Base-by-base conservation (phyloP, 192 early-diverging fungal genomes). In the Rhizophagus prolifer region DNA sequence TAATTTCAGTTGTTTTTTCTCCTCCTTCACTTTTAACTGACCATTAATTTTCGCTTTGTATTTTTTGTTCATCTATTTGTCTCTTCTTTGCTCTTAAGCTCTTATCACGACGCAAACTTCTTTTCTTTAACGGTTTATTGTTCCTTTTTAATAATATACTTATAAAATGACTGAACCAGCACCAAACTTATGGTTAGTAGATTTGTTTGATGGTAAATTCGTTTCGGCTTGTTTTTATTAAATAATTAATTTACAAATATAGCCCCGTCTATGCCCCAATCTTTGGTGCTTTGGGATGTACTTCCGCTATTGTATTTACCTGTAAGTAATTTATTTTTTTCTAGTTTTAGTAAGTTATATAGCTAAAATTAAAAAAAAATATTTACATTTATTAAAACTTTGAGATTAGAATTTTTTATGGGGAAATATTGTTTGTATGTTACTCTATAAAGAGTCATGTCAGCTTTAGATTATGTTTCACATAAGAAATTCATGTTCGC, bases 281-380 rank as follows among this genome's bases (percentile, higher is more conserved):
- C 90, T 96, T 99, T 84, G 95, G 96, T 78, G 90, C 94, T 62
- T 92, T 95, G 58, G 97, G 97, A 54, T 95, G 94, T 81, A 93
- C 92, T 30, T 88, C 90, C 50, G 95, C 97, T 67, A 95, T 96
- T 79, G 94, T 97, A 64, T 95, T 97, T 80, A 90, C 92, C 80
- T 90, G 89, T 92, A 90, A 91, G 90, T 91, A 26, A 79, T 1
- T 76, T 50, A 12, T 0, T 74, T 70, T 70, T 5, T 16, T 67
- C 19, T 28, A 9, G 1, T 34, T 31, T n/a, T 9, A 47, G 23
- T 64, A 25, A 34, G 0, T 46, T 14, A 2, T 26, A 13, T 41
- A 30, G 6, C 10, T 5, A 44, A 71, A n/a, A 31, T 31, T 34
- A 21, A 44, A 69, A 10, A 41, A n/a, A 30, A 70, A 58, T 36